These are phyloP conservation scores for Mycena maculata DNA, from an alignment of 768 basidiomycete genomes.

Conservation along the genomic window DNA sequence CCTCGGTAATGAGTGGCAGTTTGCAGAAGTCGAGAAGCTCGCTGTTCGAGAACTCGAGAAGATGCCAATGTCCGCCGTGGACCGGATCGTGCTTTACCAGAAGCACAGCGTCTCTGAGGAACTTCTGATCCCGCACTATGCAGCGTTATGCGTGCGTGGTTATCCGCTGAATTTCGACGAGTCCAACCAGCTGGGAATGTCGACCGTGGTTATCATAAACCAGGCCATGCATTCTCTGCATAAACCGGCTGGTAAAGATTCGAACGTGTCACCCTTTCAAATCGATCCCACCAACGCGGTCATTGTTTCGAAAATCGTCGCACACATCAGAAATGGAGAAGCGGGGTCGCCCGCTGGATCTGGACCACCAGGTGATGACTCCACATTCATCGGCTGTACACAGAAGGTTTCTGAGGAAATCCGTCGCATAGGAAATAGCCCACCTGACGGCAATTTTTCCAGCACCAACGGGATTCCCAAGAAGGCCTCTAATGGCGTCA, in stretches of 20 bases:
- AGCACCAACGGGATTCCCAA: background rate
- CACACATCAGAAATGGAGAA: conserved; percentile 1
- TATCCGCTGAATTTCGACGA: conserved; percentile 58
- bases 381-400: background rate
- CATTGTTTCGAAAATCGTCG: conserved; percentile 23
- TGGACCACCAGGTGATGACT: conserved; percentile 6
- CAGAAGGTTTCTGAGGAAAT: background rate
- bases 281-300: conserved; percentile 1
- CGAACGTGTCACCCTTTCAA: conserved; percentile 1
- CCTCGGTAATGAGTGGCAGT: conserved; percentile 67
- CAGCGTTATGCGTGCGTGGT: conserved; percentile 51
- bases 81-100: conserved; percentile 65
- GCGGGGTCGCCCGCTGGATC: background rate
- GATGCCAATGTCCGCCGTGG: conserved; percentile 55
- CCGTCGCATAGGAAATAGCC: background rate
- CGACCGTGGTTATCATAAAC: conserved; percentile 47
- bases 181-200: conserved; percentile 54
- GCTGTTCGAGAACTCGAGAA: conserved; percentile 68
- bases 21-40: conserved; percentile 59
- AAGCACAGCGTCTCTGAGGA: conserved; percentile 49
- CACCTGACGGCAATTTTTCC: background rate
- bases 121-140: conserved; percentile 57
- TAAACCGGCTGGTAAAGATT: background rate
- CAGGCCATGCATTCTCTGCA: conserved; percentile 22
- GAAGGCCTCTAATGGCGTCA: background rate